Evolutionary conservation across 495 filamentous ascomycete genomes (phyloP).

Genomic region (Lasiosphaeriaceae sp.): DNA sequence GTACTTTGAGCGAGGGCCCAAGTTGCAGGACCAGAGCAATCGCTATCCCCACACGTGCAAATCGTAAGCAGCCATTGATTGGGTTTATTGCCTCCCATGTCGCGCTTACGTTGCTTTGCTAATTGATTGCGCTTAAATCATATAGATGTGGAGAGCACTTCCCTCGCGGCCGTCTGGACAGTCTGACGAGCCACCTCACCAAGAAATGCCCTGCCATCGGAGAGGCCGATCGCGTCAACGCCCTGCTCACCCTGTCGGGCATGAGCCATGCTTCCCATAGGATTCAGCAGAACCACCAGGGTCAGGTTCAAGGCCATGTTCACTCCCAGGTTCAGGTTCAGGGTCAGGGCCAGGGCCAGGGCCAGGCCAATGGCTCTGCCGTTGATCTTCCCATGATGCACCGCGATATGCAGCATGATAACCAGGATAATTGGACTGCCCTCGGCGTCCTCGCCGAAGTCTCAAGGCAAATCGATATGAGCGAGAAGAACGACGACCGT

Average conservation of each 20-base stretch:
- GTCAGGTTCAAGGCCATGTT: conserved; percentile 18
- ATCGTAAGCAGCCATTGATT: conserved; percentile 31
- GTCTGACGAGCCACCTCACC: conserved; percentile 68
- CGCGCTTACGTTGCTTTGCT: background rate
- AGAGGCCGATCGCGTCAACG: conserved; percentile 61
- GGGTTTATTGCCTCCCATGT: background rate
- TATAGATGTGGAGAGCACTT: conserved; percentile 73
- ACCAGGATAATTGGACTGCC: conserved; percentile 57
- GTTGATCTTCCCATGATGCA: conserved; percentile 30
- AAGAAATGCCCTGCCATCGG: conserved; percentile 77
- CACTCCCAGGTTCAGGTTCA: conserved; percentile 30
- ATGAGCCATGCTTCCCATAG: conserved; percentile 29
- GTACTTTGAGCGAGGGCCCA: conserved; percentile 78
- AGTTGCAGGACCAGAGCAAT: conserved; percentile 80
- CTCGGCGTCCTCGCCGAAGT: conserved; percentile 80
- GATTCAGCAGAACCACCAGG: conserved; percentile 21
- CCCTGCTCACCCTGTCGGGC: conserved; percentile 48
- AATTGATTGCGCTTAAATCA: background rate
- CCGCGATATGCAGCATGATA: conserved; percentile 15
- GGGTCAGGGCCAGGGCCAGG: conserved; percentile 25
- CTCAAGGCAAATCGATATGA: conserved; percentile 62
- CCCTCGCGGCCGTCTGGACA: conserved; percentile 79
- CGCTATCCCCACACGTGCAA: conserved; percentile 86
- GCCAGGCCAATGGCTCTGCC: conserved; percentile 31
- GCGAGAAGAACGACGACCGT: conserved; percentile 49